Evolutionary conservation across 345 rosid genomes (phyloP).

Genomic region (Schrenkiella parvula): DNA sequence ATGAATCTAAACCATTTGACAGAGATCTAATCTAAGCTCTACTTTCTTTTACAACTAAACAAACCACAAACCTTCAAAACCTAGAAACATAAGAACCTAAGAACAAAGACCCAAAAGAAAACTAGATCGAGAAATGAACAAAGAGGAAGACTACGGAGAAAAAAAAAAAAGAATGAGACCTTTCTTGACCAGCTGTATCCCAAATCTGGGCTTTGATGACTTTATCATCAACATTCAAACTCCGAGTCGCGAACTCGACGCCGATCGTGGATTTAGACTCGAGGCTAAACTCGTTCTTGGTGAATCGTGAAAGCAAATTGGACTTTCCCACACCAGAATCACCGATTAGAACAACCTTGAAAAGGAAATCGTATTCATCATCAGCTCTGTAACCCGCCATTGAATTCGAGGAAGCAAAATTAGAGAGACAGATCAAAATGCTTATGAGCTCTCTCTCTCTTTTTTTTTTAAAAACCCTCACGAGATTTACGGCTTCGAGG

Average conservation of each 20-base stretch:
- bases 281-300: slow-evolving; percentile 39
- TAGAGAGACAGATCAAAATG: not conserved
- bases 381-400: slow-evolving; percentile 42
- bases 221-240: slow-evolving; percentile 35
- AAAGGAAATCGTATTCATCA: slow-evolving; percentile 39
- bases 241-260: slow-evolving; percentile 40
- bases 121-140: slow-evolving; percentile 18
- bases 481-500: not conserved
- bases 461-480: not conserved
- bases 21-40: not conserved
- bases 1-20: not conserved
- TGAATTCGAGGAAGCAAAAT: not conserved
- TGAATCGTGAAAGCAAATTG: slow-evolving; percentile 33
- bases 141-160: not conserved
- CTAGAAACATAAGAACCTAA: not conserved
- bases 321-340: slow-evolving; percentile 40
- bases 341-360: slow-evolving; percentile 39
- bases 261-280: slow-evolving; percentile 42
- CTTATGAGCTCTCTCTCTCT: not conserved
- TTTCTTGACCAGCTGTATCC: slow-evolving; percentile 45
- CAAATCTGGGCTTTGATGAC: slow-evolving; percentile 46
- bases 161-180: slow-evolving; percentile 28
- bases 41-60: not conserved
- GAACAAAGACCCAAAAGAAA: not conserved
- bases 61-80: not conserved